phyloP scores from a whole-genome alignment of 2,329 filamentous ascomycete genomes.

The Teratosphaeriaceae sp. region DNA sequence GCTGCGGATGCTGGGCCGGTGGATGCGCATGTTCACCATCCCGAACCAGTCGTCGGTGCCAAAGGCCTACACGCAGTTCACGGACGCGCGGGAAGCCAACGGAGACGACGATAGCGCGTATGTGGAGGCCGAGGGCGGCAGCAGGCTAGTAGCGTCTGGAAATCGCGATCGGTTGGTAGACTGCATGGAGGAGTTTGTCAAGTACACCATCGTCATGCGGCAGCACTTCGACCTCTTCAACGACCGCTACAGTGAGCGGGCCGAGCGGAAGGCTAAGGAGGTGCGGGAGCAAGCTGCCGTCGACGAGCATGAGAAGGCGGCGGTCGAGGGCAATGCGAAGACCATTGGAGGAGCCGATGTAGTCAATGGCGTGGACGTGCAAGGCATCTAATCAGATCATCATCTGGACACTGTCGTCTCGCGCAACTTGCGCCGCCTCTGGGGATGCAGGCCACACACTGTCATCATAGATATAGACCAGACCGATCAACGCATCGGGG shows the following conservation, averaged over 20 bases:
- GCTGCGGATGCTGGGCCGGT: conserved; percentile 58
- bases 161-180: conserved; percentile 24
- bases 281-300: not conserved
- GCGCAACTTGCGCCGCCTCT: no score
- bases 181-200: conserved; percentile 63
- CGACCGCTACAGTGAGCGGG: conserved; percentile 57
- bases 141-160: conserved; percentile 18
- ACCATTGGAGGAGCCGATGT: conserved; percentile 3
- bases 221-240: conserved; percentile 55
- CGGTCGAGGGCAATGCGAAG: conserved; percentile 8
- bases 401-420: no score
- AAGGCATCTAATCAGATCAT: conserved; percentile 2
- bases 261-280: conserved; percentile 6
- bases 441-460: no score
- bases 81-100: conserved; percentile 30
- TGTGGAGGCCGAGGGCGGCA: conserved; percentile 20
- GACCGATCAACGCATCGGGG: no score
- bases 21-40: conserved; percentile 44
- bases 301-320: conserved; percentile 6
- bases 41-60: conserved; percentile 61
- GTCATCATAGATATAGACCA: no score
- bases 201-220: conserved; percentile 60
- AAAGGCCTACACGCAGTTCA: conserved; percentile 57
- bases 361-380: conserved; percentile 7
- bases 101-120: conserved; percentile 25